These are phyloP conservation scores for Pseudogymnoascus verrucosus DNA, from an alignment of 2,329 filamentous ascomycete genomes.

Conservation along the genomic window DNA sequence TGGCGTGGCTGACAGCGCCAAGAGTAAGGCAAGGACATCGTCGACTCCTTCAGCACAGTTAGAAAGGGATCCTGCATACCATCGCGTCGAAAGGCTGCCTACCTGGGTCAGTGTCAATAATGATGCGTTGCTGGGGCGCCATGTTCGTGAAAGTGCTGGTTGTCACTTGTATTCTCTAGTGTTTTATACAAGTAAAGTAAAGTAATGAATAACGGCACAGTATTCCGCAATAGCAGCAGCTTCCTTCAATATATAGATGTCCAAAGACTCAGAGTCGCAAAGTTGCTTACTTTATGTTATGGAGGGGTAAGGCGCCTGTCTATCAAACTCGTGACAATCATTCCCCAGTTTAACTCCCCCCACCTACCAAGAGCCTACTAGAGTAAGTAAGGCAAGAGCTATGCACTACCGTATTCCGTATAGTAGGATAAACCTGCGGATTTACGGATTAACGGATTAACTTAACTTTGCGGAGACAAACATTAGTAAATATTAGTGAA, in stretches of 20 bases:
- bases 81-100: constrained; percentile 19
- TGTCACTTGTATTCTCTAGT: background rate
- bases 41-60: constrained; percentile 59
- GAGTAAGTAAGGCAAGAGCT: background rate
- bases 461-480: background rate
- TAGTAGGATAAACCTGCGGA: background rate
- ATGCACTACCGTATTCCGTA: background rate
- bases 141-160: constrained; percentile 32
- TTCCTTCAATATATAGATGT: background rate
- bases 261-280: background rate
- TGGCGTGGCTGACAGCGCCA: constrained; percentile 72
- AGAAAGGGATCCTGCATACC: constrained; percentile 8
- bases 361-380: background rate
- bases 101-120: constrained; percentile 94
- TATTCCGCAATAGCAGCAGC: background rate
- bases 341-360: background rate
- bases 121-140: constrained; percentile 67
- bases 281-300: background rate
- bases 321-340: background rate
- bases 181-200: background rate
- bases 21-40: constrained; percentile 79
- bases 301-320: background rate
- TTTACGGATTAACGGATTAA: background rate
- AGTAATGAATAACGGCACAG: background rate
- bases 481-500: background rate